Evolutionary conservation across 257 asterid genomes (phyloP), one percentile per base, ranked within the genome.

Genomic region (Solanum sparsipilum): DNA sequence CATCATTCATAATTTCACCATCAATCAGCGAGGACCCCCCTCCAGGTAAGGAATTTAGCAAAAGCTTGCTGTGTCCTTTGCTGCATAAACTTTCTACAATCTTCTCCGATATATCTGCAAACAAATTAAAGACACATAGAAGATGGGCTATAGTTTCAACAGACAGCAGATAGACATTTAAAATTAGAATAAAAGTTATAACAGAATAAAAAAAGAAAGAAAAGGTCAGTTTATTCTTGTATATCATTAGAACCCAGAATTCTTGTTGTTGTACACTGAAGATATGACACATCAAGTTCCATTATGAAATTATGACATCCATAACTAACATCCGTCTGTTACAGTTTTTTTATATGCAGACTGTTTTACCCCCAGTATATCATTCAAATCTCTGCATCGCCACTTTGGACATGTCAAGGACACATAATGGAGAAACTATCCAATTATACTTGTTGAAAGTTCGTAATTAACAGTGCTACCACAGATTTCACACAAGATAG

Each of bases 41-140:
- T 10, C 89, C 91, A 71, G 98, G 93, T 84, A 94, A 83, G n/a
- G 98, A 93, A 38, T 93, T 93, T 34, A 89, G 88, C 72, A 93
- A 89, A 88, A 93, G 94, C 90, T 96, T 96, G 89, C 83, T 92
- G 87, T 91, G 96, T 70, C 96, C 98, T 92, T 95, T 97, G 91
- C 93, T 90, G 94, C 98, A 96, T 92, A 97, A 90, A 91, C 94
- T 95, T 86, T 96, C 99, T 90, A 97, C 99, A 84, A 97, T 94
- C 95, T 94, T 97, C 89, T 94, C 98, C 2, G 99, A 93, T 91
- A 96, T 84, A 88, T 94, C 99, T 97, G 96, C 86, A 82, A 89
- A 78, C 76, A 90, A 76, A 87, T n/a, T 39, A 84, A 32, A 89
- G 44, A 85, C 31, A 36, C 58, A 32, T 6, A 88, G 13, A 29